phyloP scores from a whole-genome alignment of 1,284 basidiomycete genomes.

The Trametes pubescens region DNA sequence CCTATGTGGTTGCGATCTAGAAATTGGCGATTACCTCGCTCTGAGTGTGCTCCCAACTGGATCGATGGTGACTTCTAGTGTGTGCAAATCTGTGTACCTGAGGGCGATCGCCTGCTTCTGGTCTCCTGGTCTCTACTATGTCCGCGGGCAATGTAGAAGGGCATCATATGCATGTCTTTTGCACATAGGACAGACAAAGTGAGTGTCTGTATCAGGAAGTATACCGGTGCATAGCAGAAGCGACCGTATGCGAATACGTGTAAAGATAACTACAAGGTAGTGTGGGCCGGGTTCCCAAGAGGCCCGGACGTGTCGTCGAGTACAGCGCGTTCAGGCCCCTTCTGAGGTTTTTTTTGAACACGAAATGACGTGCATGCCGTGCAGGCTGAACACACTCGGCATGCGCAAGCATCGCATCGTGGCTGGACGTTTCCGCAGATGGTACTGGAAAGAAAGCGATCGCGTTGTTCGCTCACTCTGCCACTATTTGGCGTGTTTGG shows the following conservation, averaged over 20 bases:
- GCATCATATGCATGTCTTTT: neutral
- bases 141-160: neutral
- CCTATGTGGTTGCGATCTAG: constrained; percentile 11
- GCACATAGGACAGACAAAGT: neutral
- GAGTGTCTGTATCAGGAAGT: neutral
- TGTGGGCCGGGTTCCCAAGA: neutral
- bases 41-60: constrained; percentile 12
- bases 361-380: too few relatives aligned
- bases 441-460: too few relatives aligned
- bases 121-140: neutral
- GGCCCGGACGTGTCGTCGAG: neutral
- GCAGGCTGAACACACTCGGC: too few relatives aligned
- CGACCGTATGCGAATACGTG: neutral
- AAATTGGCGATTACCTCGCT: constrained; percentile 16
- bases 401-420: too few relatives aligned
- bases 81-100: neutral
- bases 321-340: neutral
- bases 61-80: neutral
- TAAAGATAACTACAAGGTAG: constrained; percentile 12
- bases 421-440: too few relatives aligned
- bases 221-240: neutral
- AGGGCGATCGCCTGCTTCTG: neutral
- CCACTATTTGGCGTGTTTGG: too few relatives aligned
- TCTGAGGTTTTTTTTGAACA: neutral
- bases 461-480: too few relatives aligned